Evolutionary conservation across 2,329 filamentous ascomycete genomes (phyloP).

Genomic region (Leptographium lundbergii): DNA sequence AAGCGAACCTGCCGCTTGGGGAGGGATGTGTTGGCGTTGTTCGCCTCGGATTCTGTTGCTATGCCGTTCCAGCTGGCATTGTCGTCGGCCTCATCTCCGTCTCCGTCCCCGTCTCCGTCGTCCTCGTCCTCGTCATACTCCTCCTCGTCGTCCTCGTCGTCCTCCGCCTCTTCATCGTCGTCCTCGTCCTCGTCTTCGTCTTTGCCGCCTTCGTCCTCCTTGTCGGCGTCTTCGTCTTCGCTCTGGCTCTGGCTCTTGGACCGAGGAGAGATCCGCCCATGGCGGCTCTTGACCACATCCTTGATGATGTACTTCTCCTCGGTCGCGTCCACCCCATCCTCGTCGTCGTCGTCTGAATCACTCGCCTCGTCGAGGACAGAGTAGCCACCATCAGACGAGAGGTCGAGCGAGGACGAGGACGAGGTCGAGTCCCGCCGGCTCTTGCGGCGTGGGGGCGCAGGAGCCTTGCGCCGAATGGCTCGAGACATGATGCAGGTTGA

Average conservation of each 20-base stretch:
- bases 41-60: constrained; percentile 23
- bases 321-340: constrained; percentile 63
- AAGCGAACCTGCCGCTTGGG: constrained; percentile 63
- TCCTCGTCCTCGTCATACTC: constrained; percentile 27
- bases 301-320: constrained; percentile 65
- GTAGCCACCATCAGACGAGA: constrained; percentile 59
- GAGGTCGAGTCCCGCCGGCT: constrained; percentile 38
- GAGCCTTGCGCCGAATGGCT: constrained; percentile 37
- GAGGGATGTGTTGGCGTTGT: constrained; percentile 13
- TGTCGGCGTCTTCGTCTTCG: constrained; percentile 21
- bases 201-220: constrained; percentile 17
- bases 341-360: constrained; percentile 65
- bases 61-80: constrained; percentile 31
- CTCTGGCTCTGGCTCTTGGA: constrained; percentile 28
- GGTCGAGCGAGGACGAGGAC: constrained; percentile 42
- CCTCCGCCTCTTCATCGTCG: constrained; percentile 25
- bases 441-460: constrained; percentile 28
- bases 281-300: constrained; percentile 23
- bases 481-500: constrained; percentile 32
- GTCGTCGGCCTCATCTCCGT: constrained; percentile 25
- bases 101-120: constrained; percentile 25
- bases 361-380: constrained; percentile 68
- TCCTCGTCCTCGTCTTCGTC: constrained; percentile 26
- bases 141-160: constrained; percentile 14
- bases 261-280: constrained; percentile 34